A percentile compares a stretch with the other conserved stretches of the same genome.
phyloP scores from a whole-genome alignment of 2,329 filamentous ascomycete genomes.

The Simplicillium sp. region DNA sequence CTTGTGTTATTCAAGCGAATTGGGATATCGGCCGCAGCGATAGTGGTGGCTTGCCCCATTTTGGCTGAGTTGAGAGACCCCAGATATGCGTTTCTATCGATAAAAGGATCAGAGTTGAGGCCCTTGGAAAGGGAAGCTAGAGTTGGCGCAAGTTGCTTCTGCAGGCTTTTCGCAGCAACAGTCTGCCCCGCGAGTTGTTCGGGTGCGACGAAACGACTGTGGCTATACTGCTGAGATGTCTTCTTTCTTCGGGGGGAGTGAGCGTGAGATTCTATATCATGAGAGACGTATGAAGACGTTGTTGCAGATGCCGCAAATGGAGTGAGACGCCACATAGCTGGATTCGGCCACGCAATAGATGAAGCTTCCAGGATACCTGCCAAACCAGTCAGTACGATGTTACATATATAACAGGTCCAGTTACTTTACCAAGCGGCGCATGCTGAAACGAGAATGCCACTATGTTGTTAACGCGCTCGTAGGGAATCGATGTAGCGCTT shows the following conservation, averaged over 20 bases:
- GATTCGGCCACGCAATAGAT: conserved; percentile 73
- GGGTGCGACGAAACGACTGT: too few relatives aligned
- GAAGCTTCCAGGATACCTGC: conserved; percentile 60
- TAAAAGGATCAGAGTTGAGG: conserved; percentile 10
- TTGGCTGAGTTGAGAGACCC: conserved; percentile 16
- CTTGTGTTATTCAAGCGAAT: background rate
- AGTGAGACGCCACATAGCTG: conserved; percentile 53
- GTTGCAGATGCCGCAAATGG: conserved; percentile 30
- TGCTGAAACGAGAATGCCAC: conserved; percentile 79
- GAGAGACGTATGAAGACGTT: conserved; percentile 28
- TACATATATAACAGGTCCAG: conserved; percentile 11
- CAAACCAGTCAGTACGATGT: conserved; percentile 3
- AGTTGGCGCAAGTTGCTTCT: too few relatives aligned
- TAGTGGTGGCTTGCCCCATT: conserved; percentile 3
- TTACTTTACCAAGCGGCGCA: conserved; percentile 66
- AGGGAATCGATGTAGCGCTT: conserved; percentile 38
- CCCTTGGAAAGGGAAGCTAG: too few relatives aligned
- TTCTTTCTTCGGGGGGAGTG: conserved; percentile 48
- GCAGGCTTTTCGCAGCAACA: too few relatives aligned
- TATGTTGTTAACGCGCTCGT: conserved; percentile 62
- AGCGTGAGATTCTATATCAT: conserved; percentile 46
- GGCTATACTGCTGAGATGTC: background rate
- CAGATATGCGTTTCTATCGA: conserved; percentile 15
- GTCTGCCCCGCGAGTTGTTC: too few relatives aligned
- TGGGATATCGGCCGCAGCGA: background rate